Percentiles rank a stretch among this genome's conserved stretches.
phyloP scores from a whole-genome alignment of 2,329 filamentous ascomycete species.

The Colletotrichum scovillei region DNA sequence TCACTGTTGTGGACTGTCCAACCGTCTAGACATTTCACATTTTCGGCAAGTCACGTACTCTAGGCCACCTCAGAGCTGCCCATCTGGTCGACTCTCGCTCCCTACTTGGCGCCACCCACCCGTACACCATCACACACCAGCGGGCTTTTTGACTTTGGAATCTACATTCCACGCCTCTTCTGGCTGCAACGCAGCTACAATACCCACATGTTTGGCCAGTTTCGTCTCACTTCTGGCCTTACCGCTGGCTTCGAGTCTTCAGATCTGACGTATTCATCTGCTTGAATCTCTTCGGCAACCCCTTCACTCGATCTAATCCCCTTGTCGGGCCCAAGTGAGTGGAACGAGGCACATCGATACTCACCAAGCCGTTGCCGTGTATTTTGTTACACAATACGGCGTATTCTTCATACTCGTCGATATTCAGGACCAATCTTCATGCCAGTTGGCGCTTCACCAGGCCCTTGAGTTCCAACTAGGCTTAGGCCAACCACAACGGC shows the following conservation, averaged over 20 bases:
- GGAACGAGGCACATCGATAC: constrained; percentile 25
- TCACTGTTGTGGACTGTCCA: constrained; percentile 1
- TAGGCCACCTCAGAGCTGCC: neutral
- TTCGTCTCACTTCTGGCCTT: constrained; percentile 13
- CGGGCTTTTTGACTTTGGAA: neutral
- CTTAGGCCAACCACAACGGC: constrained; percentile 23
- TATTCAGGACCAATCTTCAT: neutral
- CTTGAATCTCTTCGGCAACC: constrained; percentile 6
- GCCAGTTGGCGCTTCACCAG: constrained; percentile 10
- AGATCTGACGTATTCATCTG: constrained; percentile 15
- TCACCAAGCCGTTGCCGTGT: neutral
- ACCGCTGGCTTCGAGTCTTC: constrained; percentile 14
- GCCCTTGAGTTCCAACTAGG: constrained; percentile 13
- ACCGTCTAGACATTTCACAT: neutral
- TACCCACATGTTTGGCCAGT: constrained; percentile 16
- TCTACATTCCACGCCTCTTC: constrained; percentile 14
- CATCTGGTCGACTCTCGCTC: neutral
- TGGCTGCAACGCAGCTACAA: constrained; percentile 7
- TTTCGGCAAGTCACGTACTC: neutral
- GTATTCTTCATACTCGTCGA: neutral
- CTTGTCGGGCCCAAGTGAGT: constrained; percentile 24
- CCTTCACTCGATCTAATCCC: constrained; percentile 19
- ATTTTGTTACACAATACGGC: neutral
- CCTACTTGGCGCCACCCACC: neutral
- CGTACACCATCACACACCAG: constrained; percentile 6